Base-by-base conservation (phyloP, 2,329 filamentous ascomycete species). In the Botrytis byssoidea region DNA sequence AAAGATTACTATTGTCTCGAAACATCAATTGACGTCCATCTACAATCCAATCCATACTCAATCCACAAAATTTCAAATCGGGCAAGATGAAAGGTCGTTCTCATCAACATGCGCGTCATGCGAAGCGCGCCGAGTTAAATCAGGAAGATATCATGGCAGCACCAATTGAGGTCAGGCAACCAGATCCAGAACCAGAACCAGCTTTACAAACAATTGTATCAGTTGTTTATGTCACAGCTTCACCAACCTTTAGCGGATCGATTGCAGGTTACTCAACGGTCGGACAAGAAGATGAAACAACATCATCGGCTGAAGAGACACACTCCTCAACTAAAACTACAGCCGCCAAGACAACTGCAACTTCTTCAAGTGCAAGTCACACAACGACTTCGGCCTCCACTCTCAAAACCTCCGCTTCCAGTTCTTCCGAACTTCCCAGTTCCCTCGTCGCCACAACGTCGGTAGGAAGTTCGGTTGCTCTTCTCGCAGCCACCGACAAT, bases 151-250 rank as follows among this genome's bases (percentile, higher is more conserved):
- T 74, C 8, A 72, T 75, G 16, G 66, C 70, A 65, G 74, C 74
- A 59, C 72, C 76, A 25, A 42, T 74, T 25, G 74, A 57, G 35
- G n/a, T 71, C 48, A 48, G 67, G n/a, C 29, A 74, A 29, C 42
- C 64, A 10, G 46, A 51, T n/a, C 70, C 71, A 68, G 71, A 60
- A 5, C 70, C 71, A 68, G 71, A 60, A 5, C 65, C 65, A 70
- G 46, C 65, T 55, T n/a, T 51, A 16, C 71, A 77, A 29, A 84
- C 83, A 4, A 77, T 84, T 67, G 79, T 84, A 18, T 81, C 82
- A 0, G 80, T 86, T 59, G 83, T 89, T 60, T 87, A 88, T 79
- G 83, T 88, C 64, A 89, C 87, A 0, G 83, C 85, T 44, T 77
- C 83, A 35, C 83, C 85, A 71, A 88, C 87, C 57, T 89, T 88